Conservation (phyloP, 2,329 filamentous ascomycete species). For the Amauroascus verrucosus region DNA sequence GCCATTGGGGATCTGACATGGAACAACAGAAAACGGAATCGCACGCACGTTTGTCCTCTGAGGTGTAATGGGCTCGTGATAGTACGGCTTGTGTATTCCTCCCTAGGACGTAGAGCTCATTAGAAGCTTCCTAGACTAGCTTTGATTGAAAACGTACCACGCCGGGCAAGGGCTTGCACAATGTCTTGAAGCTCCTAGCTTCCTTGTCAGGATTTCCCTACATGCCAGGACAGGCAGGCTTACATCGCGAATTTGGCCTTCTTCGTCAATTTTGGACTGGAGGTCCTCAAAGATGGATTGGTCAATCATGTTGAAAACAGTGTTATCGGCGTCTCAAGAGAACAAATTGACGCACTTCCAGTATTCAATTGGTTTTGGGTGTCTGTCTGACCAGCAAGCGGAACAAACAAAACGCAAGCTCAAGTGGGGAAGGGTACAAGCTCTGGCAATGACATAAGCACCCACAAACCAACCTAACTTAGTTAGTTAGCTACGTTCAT, state of each 20-base stretch:
- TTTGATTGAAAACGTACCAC: conserved; percentile 39
- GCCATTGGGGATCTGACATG: background rate
- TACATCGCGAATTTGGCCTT: conserved; percentile 67
- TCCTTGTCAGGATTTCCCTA: conserved; percentile 12
- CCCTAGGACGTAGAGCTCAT: conserved; percentile 36
- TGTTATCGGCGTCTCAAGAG: too few species aligned
- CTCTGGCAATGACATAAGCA: background rate
- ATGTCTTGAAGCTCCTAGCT: conserved; percentile 63
- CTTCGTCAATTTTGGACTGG: conserved; percentile 82
- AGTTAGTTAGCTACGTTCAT: too few species aligned
- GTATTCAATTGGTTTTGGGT: background rate
- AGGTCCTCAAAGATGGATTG: conserved; percentile 77
- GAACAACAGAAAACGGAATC: background rate
- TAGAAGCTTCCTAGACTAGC: background rate
- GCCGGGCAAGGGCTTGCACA: conserved; percentile 69
- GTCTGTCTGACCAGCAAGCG: too few species aligned
- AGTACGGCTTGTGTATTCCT: conserved; percentile 71
- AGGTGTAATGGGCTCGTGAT: conserved; percentile 81
- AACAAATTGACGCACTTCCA: too few species aligned
- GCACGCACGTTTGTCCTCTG: conserved; percentile 50
- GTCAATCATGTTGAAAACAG: conserved; percentile 51
- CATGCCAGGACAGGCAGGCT: conserved; percentile 14
- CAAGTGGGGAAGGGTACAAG: too few species aligned
- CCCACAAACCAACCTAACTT: too few species aligned
- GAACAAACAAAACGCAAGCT: too few species aligned